Base-by-base conservation (phyloP, 2,329 filamentous ascomycete species). In the Lasiodiplodia sp. region DNA sequence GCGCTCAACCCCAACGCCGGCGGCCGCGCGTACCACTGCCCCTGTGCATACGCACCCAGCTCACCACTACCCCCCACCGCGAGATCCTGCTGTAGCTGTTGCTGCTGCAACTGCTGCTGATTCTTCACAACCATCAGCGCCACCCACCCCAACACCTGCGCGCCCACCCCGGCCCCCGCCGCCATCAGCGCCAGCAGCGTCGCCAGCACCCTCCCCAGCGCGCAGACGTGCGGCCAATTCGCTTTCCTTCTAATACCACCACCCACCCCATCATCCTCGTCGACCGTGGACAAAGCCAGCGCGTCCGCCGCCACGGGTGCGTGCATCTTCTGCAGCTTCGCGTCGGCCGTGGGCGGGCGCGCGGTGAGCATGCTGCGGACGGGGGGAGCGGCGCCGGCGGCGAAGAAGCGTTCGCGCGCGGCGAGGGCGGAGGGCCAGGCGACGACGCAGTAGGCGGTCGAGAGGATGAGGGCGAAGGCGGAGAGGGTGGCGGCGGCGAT, bases 241-340 rank as follows among this genome's bases (percentile, higher is more conserved):
- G 31, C 31, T 7, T 34, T 34, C 31, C 31, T 34, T 2, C 31
- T 34, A 0, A 6, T 31, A 10, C 31, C 2, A 10, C 31, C 28
- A 28, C 5, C 4, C 28, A 8, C 8, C 21, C 8, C 31, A 18
- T 40, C 60, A 14, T 31, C 28, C 16, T 37, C 28, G 4, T n/a
- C 44, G 14, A 23, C 38, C 31, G 28, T n/a, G 16, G 44, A 40
- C 31, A 38, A 14, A 28, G 34, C n/a, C 25, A 8, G 25, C 16
- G 21, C n/a, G n/a, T 8, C 21, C 16, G 60, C 31, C 6, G 28
- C 28, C 1, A 28, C 28, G 4, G 28, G 28, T 16, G 60, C 60
- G 38, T 64, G 60, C 60, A 64, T 64, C 44, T 51, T 49, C 12
- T 64, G 60, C 44, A 64, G 60, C 60, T 64, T 64, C 47, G 51